Evolutionary conservation across 495 filamentous ascomycete species (phyloP), one percentile per base, ranked within the genome.

Genomic region (Peziza echinospora): DNA sequence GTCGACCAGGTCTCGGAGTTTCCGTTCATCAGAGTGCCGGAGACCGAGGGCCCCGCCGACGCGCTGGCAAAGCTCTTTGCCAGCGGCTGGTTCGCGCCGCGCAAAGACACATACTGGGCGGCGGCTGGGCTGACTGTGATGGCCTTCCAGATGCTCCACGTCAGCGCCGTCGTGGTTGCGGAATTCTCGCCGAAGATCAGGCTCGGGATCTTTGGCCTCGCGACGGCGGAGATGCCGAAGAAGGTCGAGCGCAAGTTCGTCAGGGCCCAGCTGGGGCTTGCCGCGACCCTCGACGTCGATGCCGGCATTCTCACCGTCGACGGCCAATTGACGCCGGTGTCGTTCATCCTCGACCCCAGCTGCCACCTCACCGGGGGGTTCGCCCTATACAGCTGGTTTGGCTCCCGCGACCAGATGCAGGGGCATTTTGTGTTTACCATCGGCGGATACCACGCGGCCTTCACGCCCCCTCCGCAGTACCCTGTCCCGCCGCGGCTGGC

Each of bases 351-450:
- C 4, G 53, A 53, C 17, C 63, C 63, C 0, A 23, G 47, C 5
- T 70, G 67, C 49, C 67, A 70, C 47, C 49, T 73, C 0, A 64
- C 60, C 0, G 70, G 71, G 17, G 67, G 67, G 1, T 66, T 69
- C 45, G 66, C 64, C 0, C 49, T 73, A 11, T 63, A 52, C 37
- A 60, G 52, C 25, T 73, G 69, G 69, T 72, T 71, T 50, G 55
- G 50, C 16, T 50, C 49, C 5, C 43, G 49, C 1, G 30, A 53
- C 10, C 44, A 47, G 13, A 42, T 48, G 24, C 21, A 26, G 3
- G 71, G 70, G 5, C 63, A 73, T 47, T 73, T 57, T 47, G 70
- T 72, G 9, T 69, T 73, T 47, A 65, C 65, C 7, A 47, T 73
- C 8, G 71, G 71, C 13, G 70, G 70, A 5, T 72, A 68, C 49